Base-by-base conservation (phyloP, 2,329 filamentous ascomycete species). In the Corinectria fuckeliana region DNA sequence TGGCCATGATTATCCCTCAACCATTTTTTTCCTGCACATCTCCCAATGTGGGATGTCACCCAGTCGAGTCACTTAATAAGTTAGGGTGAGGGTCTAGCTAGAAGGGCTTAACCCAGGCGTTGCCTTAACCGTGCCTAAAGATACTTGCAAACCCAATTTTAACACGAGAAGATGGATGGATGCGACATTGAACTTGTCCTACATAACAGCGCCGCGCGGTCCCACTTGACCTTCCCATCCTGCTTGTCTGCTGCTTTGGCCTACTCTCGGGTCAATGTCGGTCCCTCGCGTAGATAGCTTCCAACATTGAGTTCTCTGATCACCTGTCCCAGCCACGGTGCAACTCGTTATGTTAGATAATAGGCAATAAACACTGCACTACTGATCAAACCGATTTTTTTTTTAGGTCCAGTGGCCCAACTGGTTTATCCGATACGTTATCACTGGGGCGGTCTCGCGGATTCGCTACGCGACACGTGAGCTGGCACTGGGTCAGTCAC, bases 401-500 rank as follows among this genome's bases (percentile, higher is more conserved):
- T n/a, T n/a, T n/a, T n/a, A n/a, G n/a, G n/a, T n/a, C n/a, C n/a
- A n/a, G n/a, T n/a, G n/a, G n/a, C n/a, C n/a, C n/a, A n/a, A n/a
- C n/a, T n/a, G n/a, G n/a, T n/a, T n/a, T n/a, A n/a, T n/a, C n/a
- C n/a, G 38, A 47, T 20, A 20, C n/a, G 10, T 18, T 7, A 16
- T 26, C 23, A 28, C 18, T 14, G 5, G 20, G n/a, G n/a, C n/a
- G n/a, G n/a, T n/a, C n/a, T n/a, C n/a, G n/a, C n/a, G n/a, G n/a
- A n/a, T n/a, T n/a, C n/a, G 7, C n/a, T n/a, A 2, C 7, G n/a
- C 18, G 10, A 32, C 67, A 69, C 67, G 67, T 69, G 67, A 69
- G 53, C 44, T 39, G 25, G 28, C 44, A 47, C 38, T 39, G 5
- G 13, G 41, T 50, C 45, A 18, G 25, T 54, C 8, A 23, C 38